phyloP scores from a whole-genome alignment of 495 filamentous ascomycete species.

The Pyronema omphalodes region DNA sequence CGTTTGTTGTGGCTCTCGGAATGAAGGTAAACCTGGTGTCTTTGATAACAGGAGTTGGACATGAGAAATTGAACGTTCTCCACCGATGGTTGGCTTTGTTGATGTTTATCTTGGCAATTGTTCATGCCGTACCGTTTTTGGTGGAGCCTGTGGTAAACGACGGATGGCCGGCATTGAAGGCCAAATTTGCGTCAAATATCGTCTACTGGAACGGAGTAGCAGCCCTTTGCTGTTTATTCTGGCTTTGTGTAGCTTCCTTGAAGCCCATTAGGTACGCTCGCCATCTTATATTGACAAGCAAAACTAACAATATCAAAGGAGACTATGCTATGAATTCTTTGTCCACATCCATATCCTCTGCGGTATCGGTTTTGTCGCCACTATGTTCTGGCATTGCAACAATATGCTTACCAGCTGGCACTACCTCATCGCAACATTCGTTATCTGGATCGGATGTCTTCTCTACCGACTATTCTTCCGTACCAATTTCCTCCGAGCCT shows the following conservation, averaged over 20 bases:
- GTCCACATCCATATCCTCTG: constrained; percentile 63
- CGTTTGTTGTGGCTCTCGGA: constrained; percentile 77
- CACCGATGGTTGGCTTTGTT: constrained; percentile 89
- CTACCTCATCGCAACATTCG: constrained; percentile 69
- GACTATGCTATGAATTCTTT: constrained; percentile 64
- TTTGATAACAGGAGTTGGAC: constrained; percentile 74
- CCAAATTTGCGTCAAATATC: constrained; percentile 43
- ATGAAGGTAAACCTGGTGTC: constrained; percentile 83
- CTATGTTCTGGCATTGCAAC: constrained; percentile 91
- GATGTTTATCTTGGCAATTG: constrained; percentile 59
- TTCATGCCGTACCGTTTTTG: constrained; percentile 82
- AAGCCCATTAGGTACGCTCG: constrained; percentile 39
- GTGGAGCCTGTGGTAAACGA: constrained; percentile 67
- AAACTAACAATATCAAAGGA: constrained; percentile 18
- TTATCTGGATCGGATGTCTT: constrained; percentile 55
- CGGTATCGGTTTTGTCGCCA: constrained; percentile 57
- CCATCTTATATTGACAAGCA: not conserved
- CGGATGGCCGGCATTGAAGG: constrained; percentile 44
- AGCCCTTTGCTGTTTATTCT: constrained; percentile 59
- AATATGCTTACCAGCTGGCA: constrained; percentile 72
- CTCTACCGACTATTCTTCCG: constrained; percentile 44
- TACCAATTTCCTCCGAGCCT: constrained; percentile 62
- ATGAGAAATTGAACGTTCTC: constrained; percentile 79
- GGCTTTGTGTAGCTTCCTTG: constrained; percentile 69
- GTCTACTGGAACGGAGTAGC: constrained; percentile 82